Conservation (phyloP, 768 basidiomycete species). For the Coprinellus micaceus region DNA sequence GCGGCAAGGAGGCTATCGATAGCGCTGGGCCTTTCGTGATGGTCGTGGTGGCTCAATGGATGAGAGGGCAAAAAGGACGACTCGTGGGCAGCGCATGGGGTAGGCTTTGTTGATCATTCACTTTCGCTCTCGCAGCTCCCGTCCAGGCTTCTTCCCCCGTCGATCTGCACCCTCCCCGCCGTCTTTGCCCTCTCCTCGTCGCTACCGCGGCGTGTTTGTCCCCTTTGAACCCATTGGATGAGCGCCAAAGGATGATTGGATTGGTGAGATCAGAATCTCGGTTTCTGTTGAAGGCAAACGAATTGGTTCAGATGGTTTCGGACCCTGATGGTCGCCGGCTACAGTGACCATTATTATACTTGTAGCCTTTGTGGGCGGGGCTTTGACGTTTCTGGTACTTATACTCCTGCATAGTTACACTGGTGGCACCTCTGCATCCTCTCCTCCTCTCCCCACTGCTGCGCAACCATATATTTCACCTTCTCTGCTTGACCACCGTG, state of each 20-base stretch:
- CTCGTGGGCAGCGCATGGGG: neutral
- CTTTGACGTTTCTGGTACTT: conserved; percentile 4
- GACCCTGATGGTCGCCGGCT: conserved; percentile 1
- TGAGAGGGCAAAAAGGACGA: neutral
- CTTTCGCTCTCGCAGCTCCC: too few relatives aligned
- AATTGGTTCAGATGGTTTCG: conserved; percentile 5
- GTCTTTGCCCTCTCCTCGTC: neutral
- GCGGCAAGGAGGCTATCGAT: neutral
- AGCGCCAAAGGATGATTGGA: conserved; percentile 10
- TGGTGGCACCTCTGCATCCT: neutral
- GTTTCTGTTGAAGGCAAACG: conserved; percentile 2
- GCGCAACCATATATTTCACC: conserved; percentile 1
- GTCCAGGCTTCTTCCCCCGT: too few relatives aligned
- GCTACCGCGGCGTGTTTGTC: neutral
- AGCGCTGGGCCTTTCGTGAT: neutral
- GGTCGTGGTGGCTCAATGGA: too few relatives aligned
- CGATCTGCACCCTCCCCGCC: neutral
- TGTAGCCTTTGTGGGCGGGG: conserved; percentile 4
- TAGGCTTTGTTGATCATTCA: neutral
- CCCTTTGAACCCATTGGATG: neutral
- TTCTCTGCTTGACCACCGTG: conserved; percentile 4
- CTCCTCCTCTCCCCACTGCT: neutral
- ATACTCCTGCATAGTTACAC: conserved; percentile 9
- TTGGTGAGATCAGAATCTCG: conserved; percentile 10
- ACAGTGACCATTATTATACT: neutral